Base-by-base conservation (phyloP, 352 stramenopile genomes). In the Phytopythium aichiense region DNA sequence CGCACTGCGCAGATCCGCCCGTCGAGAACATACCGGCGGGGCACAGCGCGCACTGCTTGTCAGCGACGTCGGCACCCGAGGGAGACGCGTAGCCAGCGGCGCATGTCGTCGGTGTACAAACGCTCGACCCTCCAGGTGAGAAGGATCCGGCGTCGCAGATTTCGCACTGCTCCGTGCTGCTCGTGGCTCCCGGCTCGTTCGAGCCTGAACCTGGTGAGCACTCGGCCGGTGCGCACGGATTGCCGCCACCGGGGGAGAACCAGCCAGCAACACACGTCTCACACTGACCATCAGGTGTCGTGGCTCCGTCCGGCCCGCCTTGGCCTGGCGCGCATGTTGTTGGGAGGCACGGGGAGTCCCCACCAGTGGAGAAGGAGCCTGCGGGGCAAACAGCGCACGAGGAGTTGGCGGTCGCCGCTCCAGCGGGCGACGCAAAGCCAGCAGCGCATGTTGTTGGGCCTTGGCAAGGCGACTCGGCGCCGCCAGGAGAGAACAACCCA, bases 41-140 rank as follows among this genome's bases (percentile, higher is more conserved):
- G 56, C 76, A 84, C 15, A 71, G 57, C 0, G 63, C 65, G 53
- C 76, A 84, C 61, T 81, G 71, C 53, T 72, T 67, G 61, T 76
- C 69, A 28, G 63, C 57, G 13, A 72, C 67, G 45, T 80, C 68
- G 13, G 73, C 76, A 0, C 74, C 69, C 22, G 65, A 66, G 11
- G 76, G 76, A 2, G 73, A 82, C 25, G 76, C 68, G 22, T 67
- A 72, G 46, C 76, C 76, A 20, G 73, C 63, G 4, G 63, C 38
- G 40, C 75, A 84, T 4, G 52, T 67, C 30, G 73, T 81, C 2
- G 68, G 59, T 12, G 68, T 42, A 53, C 71, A 76, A 33, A 66
- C 48, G n/a, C 62, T 58, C 23, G 51, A 33, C 16, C 63, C 72
- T 2, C 73, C 75, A 35, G 68, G 63, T 0, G 73, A 81, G 55